Evolutionary conservation across 108 stramenopile genomes (phyloP).

Genomic region (Fragilaria crotonensis): DNA sequence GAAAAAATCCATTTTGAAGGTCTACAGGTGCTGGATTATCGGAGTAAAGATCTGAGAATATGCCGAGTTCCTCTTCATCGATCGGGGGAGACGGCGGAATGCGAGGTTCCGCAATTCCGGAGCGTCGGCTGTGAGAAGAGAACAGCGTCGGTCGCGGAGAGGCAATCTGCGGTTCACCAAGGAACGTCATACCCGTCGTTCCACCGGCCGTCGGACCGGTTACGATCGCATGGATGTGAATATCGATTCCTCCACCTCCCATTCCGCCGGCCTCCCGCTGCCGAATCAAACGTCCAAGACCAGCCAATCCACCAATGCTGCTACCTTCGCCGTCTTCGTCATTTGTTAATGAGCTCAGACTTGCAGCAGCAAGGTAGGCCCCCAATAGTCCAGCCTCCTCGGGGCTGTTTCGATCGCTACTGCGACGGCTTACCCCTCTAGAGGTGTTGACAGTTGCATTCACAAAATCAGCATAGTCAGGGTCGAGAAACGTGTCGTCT

Average conservation of each 20-base stretch:
- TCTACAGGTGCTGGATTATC: slow-evolving; percentile 64
- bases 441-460: slow-evolving; percentile 73
- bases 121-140: not conserved
- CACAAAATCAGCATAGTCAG: slow-evolving; percentile 72
- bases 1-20: slow-evolving; percentile 14
- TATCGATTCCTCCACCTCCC: slow-evolving; percentile 65
- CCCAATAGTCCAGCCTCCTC: slow-evolving; percentile 35
- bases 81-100: slow-evolving; percentile 3
- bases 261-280: slow-evolving; percentile 21
- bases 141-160: not conserved
- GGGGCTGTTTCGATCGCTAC: slow-evolving; percentile 12
- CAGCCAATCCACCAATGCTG: not conserved
- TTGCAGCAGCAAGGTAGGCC: slow-evolving; percentile 49
- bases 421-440: slow-evolving; percentile 40
- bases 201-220: slow-evolving; percentile 55
- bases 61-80: slow-evolving; percentile 34
- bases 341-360: slow-evolving; percentile 19
- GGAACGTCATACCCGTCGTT: slow-evolving; percentile 8
- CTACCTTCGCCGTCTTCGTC: slow-evolving; percentile 13
- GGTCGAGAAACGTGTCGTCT: slow-evolving; percentile 31
- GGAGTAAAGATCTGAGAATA: slow-evolving; percentile 78
- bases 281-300: slow-evolving; percentile 30
- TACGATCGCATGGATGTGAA: slow-evolving; percentile 88
- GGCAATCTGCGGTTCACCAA: slow-evolving; percentile 6
- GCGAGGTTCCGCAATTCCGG: not conserved